Evolutionary conservation across 345 rosid species (phyloP), one percentile per base, ranked within the genome.

Genomic region (Brassica nigra): DNA sequence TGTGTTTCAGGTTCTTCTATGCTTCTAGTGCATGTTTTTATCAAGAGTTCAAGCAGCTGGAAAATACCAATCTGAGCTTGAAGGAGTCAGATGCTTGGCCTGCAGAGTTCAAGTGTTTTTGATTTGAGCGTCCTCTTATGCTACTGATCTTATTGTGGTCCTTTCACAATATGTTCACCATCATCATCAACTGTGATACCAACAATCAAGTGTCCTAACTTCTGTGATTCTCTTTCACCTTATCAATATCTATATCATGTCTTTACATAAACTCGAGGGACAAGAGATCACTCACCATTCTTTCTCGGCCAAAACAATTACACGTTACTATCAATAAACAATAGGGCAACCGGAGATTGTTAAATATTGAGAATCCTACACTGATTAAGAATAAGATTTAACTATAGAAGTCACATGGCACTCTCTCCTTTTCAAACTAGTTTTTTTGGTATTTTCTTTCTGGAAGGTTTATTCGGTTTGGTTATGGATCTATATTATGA

Each of bases 11-110:
- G 94, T 88, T 95, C 31, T 95, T 95, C 84, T 95, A 91, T 82
- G 99, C 99, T 75, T 95, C 98, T n/a, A 95, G 99, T 88, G 98
- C 97, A 74, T 95, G 98, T 78, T 91, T 93, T 81, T 95, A 93
- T 75, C 98, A 98, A 5, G 97, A 95, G 84, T 95, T 95, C 37
- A 95, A 95, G 88, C 99, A 95, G 89, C 81, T 95, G 82, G 98
- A 95, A n/a, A 79, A 78, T 62, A 95, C 97, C 47, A 93, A 93
- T 70, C 97, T 95, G 83, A 95, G 98, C 93, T 80, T 95, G 82
- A 95, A 92, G 90, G 98, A 95, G 80, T 80, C 99, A 3, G 99
- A 92, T 86, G 99, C 97, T 63, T 95, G 99, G 98, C 98, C 98
- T 82, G 98, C 97, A 4, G 98, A 93, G 98, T 37, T 37, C 44